A percentile compares a stretch with the other conserved stretches of the same genome.
phyloP scores from a whole-genome alignment of 2,329 filamentous ascomycete genomes.

The Fusarium clavum region DNA sequence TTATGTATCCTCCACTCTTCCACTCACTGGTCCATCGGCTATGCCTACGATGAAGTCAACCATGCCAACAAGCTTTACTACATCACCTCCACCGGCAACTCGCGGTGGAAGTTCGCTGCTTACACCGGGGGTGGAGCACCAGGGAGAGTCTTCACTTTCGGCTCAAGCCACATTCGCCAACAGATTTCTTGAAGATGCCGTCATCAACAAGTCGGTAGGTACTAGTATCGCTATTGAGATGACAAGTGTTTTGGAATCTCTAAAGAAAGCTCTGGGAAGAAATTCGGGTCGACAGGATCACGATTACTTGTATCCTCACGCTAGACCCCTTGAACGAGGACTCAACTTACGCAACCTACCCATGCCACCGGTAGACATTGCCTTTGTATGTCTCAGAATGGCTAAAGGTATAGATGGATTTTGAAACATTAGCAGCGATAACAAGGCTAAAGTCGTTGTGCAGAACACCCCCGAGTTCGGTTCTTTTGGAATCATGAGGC shows the following conservation, averaged over 20 bases:
- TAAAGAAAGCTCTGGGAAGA: background rate
- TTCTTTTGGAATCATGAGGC: background rate
- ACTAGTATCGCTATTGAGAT: constrained; percentile 2
- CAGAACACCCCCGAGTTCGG: background rate
- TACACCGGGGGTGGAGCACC: background rate
- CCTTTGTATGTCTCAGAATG: background rate
- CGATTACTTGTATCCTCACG: background rate
- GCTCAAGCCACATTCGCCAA: constrained; percentile 59
- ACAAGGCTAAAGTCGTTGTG: background rate
- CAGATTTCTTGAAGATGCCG: constrained; percentile 54
- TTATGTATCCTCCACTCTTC: accelerated
- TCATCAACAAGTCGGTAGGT: constrained; percentile 3
- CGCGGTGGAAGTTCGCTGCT: background rate
- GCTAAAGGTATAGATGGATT: background rate
- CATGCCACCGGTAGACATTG: background rate
- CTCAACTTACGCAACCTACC: background rate
- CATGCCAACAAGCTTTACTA: constrained; percentile 35
- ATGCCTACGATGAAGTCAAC: background rate
- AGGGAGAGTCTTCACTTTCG: constrained; percentile 57
- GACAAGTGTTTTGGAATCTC: constrained; percentile 3
- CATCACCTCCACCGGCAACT: constrained; percentile 47
- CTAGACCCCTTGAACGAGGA: background rate
- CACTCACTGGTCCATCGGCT: accelerated
- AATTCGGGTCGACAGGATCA: background rate
- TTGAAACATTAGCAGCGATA: accelerated